Base-by-base conservation (phyloP, 1,284 basidiomycete genomes). In the Leccinum holopus region DNA sequence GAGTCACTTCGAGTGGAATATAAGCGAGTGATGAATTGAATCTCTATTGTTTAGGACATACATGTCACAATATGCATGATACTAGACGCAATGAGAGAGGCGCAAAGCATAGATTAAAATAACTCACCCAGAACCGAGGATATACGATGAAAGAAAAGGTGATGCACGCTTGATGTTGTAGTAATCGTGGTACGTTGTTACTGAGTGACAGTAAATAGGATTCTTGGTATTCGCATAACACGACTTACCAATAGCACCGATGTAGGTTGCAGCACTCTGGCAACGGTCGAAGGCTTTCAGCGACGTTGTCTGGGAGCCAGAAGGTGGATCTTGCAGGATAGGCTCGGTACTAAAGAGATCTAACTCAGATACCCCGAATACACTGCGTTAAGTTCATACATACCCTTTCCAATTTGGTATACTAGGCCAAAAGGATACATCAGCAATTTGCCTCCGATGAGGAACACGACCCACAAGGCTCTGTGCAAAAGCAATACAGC, bases 51-150 rank as follows among this genome's bases (percentile, higher is more conserved):
- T 44, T 33, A 69, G 57, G 62, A 60, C 87, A 67, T 73, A 91
- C 91, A 71, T n/a, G 87, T 88, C 62, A 90, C 79, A 47, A 91
- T 84, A 70, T 94, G 91, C 87, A 94, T 92, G 69, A 94, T 91
- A 41, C 91, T 92, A 66, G 10, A 67, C 44, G 60, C 21, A n/a
- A 57, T 51, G 63, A 63, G 57, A 60, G 61, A 52, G 25, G 60
- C 3, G 55, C 5, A 28, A 37, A 10, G 35, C 51, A 59, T 35
- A 11, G 2, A 25, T 55, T 18, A 21, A 60, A 53, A 51, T 28
- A 16, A 78, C 87, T 69, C 73, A 91, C 90, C 87, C 87, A 59
- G 92, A 88, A 66, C 82, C 85, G 61, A 95, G 84, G 51, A 94
- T 79, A 72, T 88, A 91, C 39, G 90, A 88, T 5, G 87, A 85